phyloP scores from a whole-genome alignment of 306 rosid species.

The Castanospermum australe region DNA sequence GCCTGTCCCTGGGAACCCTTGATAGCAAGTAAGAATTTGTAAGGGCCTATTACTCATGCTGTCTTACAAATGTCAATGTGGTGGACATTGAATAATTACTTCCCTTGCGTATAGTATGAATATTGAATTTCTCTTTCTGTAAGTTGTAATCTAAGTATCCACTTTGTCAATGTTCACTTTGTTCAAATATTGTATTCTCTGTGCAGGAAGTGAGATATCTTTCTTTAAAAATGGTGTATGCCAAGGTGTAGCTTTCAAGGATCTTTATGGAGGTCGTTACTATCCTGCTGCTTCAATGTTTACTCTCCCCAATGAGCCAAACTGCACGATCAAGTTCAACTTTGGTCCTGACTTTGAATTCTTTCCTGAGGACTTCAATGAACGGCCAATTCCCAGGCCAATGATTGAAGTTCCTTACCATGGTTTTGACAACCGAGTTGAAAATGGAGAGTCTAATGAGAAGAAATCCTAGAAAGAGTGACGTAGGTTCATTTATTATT shows the following conservation, averaged over 20 bases:
- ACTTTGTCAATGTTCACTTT: slow-evolving; percentile 8
- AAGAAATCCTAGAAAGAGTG: slow-evolving; percentile 47
- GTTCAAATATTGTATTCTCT: slow-evolving; percentile 18
- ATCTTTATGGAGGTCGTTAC: slow-evolving; percentile 86
- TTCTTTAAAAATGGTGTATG: slow-evolving; percentile 88
- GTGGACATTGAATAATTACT: not conserved
- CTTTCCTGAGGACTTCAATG: slow-evolving; percentile 68
- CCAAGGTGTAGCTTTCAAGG: slow-evolving; percentile 91
- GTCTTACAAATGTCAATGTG: not conserved
- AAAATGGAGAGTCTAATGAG: slow-evolving; percentile 65
- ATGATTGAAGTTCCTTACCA: slow-evolving; percentile 88
- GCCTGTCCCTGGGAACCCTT: not conserved
- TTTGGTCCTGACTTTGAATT: slow-evolving; percentile 87
- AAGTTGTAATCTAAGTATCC: slow-evolving; percentile 18
- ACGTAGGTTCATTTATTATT: slow-evolving; percentile 19
- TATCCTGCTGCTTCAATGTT: slow-evolving; percentile 97
- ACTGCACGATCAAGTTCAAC: slow-evolving; percentile 90
- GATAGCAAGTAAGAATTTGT: not conserved
- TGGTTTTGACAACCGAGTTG: slow-evolving; percentile 67
- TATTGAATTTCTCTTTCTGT: slow-evolving; percentile 9
- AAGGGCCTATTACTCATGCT: not conserved
- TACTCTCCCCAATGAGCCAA: slow-evolving; percentile 87
- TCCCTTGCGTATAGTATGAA: slow-evolving; percentile 1
- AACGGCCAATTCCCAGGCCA: slow-evolving; percentile 69
- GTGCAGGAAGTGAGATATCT: slow-evolving; percentile 89